Evolutionary conservation across 176 grass and related monocot species (phyloP).

Genomic region (Hyparrhenia diplandra): DNA sequence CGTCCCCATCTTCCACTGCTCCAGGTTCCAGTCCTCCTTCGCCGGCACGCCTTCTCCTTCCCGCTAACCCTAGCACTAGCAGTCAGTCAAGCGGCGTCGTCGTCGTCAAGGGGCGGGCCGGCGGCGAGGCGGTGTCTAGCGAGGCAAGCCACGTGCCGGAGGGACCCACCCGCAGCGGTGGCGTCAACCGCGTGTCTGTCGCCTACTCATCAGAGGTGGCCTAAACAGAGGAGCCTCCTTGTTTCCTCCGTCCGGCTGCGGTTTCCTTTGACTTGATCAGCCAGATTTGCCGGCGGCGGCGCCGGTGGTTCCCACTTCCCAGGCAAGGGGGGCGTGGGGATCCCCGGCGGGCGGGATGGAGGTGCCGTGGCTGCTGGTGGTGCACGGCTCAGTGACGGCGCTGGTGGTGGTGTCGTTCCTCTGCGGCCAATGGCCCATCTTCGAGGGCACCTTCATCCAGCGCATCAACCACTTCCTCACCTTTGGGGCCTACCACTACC

Average conservation of each 20-base stretch:
- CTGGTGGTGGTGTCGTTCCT: slow-evolving; percentile 91
- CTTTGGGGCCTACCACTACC: slow-evolving; percentile 86
- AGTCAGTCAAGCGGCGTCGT: neutral
- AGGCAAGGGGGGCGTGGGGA: neutral
- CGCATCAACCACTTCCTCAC: slow-evolving; percentile 84
- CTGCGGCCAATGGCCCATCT: slow-evolving; percentile 98
- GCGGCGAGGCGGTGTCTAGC: neutral
- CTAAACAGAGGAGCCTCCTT: neutral
- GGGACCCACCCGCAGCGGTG: neutral
- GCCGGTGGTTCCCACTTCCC: neutral
- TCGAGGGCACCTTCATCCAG: slow-evolving; percentile 93
- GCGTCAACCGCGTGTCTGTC: neutral
- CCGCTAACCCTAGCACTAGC: neutral
- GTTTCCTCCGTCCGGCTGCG: neutral
- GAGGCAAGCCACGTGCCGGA: neutral
- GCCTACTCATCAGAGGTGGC: neutral
- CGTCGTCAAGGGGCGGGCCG: neutral
- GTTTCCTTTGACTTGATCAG: slow-evolving; percentile 15
- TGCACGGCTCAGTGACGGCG: slow-evolving; percentile 71
- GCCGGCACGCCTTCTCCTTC: neutral
- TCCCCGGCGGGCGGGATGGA: slow-evolving; percentile 36
- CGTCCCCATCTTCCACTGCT: too few species aligned
- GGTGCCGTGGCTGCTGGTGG: slow-evolving; percentile 82
- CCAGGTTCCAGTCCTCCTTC: neutral
- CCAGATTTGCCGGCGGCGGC: neutral